Percentiles rank a stretch among this genome's conserved stretches.
Evolutionary conservation across 441 rosid genomes (phyloP).

Genomic region (Codiaeum variegatum): DNA sequence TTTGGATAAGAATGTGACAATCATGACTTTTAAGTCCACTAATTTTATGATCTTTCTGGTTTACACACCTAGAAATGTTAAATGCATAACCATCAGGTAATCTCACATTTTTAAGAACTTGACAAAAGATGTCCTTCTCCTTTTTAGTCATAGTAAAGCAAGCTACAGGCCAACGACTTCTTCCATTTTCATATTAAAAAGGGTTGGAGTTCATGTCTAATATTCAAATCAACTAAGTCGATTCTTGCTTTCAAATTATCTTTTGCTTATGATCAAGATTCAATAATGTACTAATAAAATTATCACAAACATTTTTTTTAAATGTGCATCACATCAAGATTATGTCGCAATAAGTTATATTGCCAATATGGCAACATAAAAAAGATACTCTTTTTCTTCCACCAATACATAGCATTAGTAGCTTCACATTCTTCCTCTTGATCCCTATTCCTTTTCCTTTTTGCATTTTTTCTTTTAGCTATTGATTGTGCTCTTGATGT

Average conservation of each 20-base stretch:
- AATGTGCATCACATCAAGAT: no score
- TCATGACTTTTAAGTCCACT: not conserved
- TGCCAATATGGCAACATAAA: not conserved
- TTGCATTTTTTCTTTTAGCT: not conserved
- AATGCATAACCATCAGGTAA: not conserved
- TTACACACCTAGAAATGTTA: not conserved
- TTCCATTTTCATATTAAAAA: no score
- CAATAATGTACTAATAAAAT: no score
- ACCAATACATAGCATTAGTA: not conserved
- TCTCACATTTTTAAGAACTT: not conserved
- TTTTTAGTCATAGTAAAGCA: no score
- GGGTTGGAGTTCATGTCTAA: no score
- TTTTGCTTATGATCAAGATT: no score
- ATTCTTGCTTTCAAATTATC: no score
- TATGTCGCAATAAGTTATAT: no score
- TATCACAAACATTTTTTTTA: no score
- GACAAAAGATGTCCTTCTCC: not conserved
- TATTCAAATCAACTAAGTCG: no score
- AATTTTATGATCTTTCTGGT: not conserved
- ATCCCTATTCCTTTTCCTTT: not conserved
- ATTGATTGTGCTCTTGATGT: not conserved
- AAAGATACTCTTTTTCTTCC: slow-evolving; percentile 2
- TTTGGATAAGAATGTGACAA: not conserved
- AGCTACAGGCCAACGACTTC: no score
- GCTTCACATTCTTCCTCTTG: not conserved